Conservation (phyloP, 1,284 basidiomycete genomes). For the Exobasidium rhododendri region DNA sequence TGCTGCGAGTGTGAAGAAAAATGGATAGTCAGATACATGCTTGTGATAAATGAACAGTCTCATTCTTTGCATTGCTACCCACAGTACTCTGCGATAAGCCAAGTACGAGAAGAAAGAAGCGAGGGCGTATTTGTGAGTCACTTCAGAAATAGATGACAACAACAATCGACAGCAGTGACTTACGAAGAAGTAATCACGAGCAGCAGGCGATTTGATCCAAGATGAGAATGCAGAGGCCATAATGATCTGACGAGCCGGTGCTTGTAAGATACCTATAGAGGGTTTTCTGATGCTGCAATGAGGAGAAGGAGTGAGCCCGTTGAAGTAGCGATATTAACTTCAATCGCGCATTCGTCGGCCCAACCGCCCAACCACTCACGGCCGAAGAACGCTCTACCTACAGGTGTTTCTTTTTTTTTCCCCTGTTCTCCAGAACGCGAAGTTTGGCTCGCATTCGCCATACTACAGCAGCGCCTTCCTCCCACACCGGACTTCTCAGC, state of each 20-base stretch:
- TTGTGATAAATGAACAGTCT: neutral
- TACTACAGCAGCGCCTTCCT: no score
- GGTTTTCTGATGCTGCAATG: no score
- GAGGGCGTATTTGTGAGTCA: no score
- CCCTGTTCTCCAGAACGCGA: neutral
- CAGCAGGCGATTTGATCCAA: slow-evolving; percentile 52
- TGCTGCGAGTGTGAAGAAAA: slow-evolving; percentile 36
- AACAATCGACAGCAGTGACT: slow-evolving; percentile 14
- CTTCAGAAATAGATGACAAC: no score
- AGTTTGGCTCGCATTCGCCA: no score
- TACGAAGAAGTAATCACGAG: slow-evolving; percentile 52
- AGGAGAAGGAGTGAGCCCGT: no score
- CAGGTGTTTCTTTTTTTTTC: slow-evolving; percentile 3
- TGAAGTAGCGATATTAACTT: no score
- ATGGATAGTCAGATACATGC: neutral
- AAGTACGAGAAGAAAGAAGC: neutral
- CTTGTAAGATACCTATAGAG: no score
- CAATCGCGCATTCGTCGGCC: no score
- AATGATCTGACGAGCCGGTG: neutral
- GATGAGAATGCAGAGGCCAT: slow-evolving; percentile 46
- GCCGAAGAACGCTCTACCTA: neutral
- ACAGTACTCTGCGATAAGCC: neutral
- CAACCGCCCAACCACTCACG: neutral
- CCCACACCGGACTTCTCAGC: no score
- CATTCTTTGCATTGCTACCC: neutral